Conservation (phyloP, 495 filamentous ascomycete genomes). For the Endocarpon pusillum region DNA sequence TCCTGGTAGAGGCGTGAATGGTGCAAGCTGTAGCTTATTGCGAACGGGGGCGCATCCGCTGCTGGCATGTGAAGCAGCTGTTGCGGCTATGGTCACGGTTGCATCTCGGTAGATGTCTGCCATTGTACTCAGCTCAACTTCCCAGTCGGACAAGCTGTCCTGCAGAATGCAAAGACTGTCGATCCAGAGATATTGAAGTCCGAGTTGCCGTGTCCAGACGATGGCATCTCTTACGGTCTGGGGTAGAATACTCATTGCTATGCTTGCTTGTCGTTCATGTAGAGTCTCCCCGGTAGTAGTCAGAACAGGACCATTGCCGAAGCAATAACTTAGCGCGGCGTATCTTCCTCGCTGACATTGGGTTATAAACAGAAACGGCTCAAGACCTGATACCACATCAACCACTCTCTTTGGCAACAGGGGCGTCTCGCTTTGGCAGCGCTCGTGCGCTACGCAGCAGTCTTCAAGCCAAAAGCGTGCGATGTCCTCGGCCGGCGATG, state of each 20-base stretch:
- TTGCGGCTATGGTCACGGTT: slow-evolving; percentile 10
- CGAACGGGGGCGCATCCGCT: slow-evolving; percentile 5
- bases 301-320: slow-evolving; percentile 6
- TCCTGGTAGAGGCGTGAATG: background rate
- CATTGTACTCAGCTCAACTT: slow-evolving; percentile 13
- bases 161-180: slow-evolving; percentile 22
- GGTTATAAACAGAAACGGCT: background rate
- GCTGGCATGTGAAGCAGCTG: slow-evolving; percentile 5
- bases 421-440: background rate
- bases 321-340: slow-evolving; percentile 10
- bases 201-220: slow-evolving; percentile 7
- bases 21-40: slow-evolving; percentile 3
- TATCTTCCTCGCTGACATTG: slow-evolving; percentile 1
- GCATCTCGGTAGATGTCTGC: slow-evolving; percentile 14
- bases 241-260: slow-evolving; percentile 11
- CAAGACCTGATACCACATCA: background rate
- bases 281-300: slow-evolving; percentile 2
- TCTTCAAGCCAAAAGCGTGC: background rate
- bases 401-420: background rate
- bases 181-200: slow-evolving; percentile 19
- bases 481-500: background rate
- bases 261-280: slow-evolving; percentile 3
- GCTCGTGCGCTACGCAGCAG: background rate
- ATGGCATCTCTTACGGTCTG: slow-evolving; percentile 11
- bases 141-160: slow-evolving; percentile 16